These are phyloP conservation scores for Diaporthe sp. DNA, from an alignment of 2,329 filamentous ascomycete genomes.

Conservation along the genomic window DNA sequence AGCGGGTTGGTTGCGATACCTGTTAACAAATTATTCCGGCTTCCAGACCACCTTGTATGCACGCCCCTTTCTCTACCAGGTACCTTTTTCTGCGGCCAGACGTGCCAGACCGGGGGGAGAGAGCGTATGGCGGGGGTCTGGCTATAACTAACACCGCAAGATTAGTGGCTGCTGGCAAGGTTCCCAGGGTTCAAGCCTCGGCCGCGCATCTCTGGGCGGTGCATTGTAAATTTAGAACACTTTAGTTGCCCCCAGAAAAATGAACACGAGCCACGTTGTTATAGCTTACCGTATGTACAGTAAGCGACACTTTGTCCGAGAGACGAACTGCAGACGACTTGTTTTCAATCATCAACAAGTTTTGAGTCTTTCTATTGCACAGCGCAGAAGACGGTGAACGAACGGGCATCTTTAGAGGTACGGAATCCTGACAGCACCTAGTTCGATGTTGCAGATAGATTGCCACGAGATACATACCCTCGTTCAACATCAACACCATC, in stretches of 20 bases:
- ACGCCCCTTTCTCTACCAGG: constrained; percentile 14
- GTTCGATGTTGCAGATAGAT: no score
- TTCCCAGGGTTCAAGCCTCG: constrained; percentile 3
- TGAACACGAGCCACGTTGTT: constrained; percentile 11
- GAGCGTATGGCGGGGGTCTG: not conserved
- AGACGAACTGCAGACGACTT: not conserved
- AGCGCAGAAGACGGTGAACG: not conserved
- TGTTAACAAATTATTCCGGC: constrained; percentile 34
- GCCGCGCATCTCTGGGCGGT: constrained; percentile 23
- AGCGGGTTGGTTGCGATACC: constrained; percentile 28
- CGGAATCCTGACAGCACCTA: no score
- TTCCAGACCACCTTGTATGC: constrained; percentile 16
- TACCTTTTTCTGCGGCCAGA: not conserved
- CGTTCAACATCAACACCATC: not conserved
- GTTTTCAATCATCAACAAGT: not conserved
- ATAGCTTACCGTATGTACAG: not conserved
- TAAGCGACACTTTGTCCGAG: not conserved
- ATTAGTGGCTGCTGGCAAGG: not conserved
- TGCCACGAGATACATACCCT: no score
- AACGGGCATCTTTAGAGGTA: not conserved
- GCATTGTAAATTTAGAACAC: constrained; percentile 28
- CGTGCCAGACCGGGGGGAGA: no score
- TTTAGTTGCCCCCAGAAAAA: not conserved
- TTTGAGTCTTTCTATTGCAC: no score
- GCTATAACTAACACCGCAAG: constrained; percentile 1